Evolutionary conservation across 106 monocot genomes (phyloP).

Genomic region (Dendrobium chrysotoxum): DNA sequence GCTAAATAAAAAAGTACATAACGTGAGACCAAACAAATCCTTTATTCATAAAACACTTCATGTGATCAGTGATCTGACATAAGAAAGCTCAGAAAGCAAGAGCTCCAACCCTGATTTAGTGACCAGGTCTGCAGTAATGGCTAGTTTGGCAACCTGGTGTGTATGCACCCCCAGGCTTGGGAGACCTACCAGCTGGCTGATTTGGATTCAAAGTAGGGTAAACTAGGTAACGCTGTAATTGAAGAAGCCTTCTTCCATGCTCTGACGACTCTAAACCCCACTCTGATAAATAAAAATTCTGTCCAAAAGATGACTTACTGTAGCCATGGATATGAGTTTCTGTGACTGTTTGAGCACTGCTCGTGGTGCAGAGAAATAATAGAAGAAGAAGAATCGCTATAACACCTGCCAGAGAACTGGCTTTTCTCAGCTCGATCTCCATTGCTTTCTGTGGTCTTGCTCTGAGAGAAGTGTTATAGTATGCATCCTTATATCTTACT

Average conservation of each 20-base stretch:
- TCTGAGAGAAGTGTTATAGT: too few species aligned
- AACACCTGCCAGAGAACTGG: neutral
- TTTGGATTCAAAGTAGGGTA: neutral
- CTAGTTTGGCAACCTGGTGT: neutral
- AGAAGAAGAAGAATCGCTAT: neutral
- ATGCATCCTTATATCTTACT: too few species aligned
- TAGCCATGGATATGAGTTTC: neutral
- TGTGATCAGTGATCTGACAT: too few species aligned
- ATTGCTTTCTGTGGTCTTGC: neutral
- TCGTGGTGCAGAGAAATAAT: neutral
- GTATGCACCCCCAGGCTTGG: neutral
- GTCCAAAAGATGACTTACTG: too few species aligned
- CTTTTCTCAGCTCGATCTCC: neutral
- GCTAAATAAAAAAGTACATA: too few species aligned
- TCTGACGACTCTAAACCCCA: too few species aligned
- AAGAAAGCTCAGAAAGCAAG: too few species aligned
- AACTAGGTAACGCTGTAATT: neutral
- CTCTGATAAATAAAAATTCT: too few species aligned
- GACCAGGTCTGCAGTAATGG: neutral
- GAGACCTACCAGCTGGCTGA: neutral
- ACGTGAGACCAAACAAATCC: too few species aligned
- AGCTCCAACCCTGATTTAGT: too few species aligned
- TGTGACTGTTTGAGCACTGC: neutral
- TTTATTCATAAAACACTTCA: too few species aligned
- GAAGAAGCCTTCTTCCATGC: too few species aligned